Base-by-base conservation (phyloP, 495 filamentous ascomycete genomes). In the Glarea lozoyensis region DNA sequence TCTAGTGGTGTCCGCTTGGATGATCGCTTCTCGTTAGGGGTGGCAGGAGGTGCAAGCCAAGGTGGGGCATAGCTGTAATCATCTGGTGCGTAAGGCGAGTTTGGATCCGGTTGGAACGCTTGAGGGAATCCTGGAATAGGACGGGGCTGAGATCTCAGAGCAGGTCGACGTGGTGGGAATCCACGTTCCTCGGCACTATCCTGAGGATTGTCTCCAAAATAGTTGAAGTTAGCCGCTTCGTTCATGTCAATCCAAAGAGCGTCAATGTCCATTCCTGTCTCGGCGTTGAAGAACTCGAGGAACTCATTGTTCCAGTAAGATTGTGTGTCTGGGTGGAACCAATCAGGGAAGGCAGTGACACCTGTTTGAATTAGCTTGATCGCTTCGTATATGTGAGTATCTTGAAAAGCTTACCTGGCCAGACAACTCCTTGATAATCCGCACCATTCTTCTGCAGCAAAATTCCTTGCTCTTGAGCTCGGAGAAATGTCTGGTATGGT, bases 191-290 rank as follows among this genome's bases (percentile, higher is more conserved):
- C 48, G 2, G 77, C 67, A 21, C 67, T 70, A 0, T 42, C 60
- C 38, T 41, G 13, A n/a, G 11, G 2, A 20, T 9, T 2, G 17
- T 11, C 3, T 16, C 2, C 15, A 7, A 23, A 41, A 10, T 10
- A 29, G 9, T 30, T 3, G 27, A 51, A 55, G 20, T 51, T 55
- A 0, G 52, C 60, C 0, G 82, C 82, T 56, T 88, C 84, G 50
- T 86, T 87, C 81, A 88, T 85, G 50, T 88, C 84, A 42, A 92
- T 93, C 87, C 87, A 93, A 19, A 89, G 68, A 1, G 75, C 88
- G 50, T 93, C 87, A 46, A 93, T 87, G 52, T 92, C 78, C 3
- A 94, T 71, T 17, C 87, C 88, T 0, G 56, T 65, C 0, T 73
- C 55, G 0, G 71, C 48, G 49, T 66, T 56, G 62, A 94, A 94